Evolutionary conservation across 176 grass and related monocot species (phyloP), one percentile per base, ranked within the genome.

Genomic region (Bromus sterilis): DNA sequence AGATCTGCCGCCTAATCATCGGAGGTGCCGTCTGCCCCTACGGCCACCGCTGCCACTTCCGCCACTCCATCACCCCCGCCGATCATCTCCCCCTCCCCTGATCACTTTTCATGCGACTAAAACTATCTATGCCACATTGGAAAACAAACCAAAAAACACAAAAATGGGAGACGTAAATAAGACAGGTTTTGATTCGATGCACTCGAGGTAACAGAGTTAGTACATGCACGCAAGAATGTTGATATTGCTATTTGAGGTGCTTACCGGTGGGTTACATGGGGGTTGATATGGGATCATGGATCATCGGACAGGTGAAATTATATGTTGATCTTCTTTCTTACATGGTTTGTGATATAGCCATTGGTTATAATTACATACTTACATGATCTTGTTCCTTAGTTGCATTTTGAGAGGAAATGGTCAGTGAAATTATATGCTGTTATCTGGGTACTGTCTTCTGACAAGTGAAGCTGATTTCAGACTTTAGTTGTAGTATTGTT

Each of bases 31-130:
- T 65, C 56, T 99, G 97, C 83, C 89, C 97, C 64, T 99, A 99
- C 56, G 97, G 97, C 29, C 93, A 99, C 80, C 90, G 97, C 37
- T 99, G 97, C 91, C 97, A 99, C 77, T 99, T 99, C 84, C 93
- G 97, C 48, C 97, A 99, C 72, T 79, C 97, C 74, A 74, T 90
- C 69, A 88, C 61, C 58, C 25, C 90, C 26, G 82, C 91, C 77
- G 91, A 95, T 29, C 89, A 80, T 85, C 80, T 72, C 13, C 68
- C 28, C 75, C 81, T 74, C 37, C 78, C 40, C 15, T 91, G 81
- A 88, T 71, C 39, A 20, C 25, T 70, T 33, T 2, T 30, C 9
- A 6, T n/a, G 55, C 64, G 61, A 90, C 80, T 48, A 15, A 12
- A 4, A 66, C 18, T 23, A 23, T 53, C 20, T 53, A 68, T 57